Percentiles rank a stretch among this genome's conserved stretches.
Conservation (phyloP, 2,329 filamentous ascomycete genomes). For the Diplodia corticola region DNA sequence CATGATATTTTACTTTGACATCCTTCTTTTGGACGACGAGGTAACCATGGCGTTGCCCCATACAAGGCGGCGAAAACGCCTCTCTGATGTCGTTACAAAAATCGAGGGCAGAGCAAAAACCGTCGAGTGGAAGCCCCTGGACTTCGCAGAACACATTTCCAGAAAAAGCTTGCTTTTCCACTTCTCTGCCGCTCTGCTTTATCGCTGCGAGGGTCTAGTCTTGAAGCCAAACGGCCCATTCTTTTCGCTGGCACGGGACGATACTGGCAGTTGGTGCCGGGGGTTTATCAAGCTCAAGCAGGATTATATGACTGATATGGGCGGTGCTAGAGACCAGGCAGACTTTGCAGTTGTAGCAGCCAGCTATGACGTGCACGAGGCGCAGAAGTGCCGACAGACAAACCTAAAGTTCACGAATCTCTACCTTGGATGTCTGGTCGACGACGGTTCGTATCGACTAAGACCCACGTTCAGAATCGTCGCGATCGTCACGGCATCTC, state of each 20-base stretch:
- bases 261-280: conserved; percentile 22
- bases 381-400: conserved; percentile 55
- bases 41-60: conserved; percentile 55
- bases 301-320: conserved; percentile 75
- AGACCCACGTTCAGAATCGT: conserved; percentile 67
- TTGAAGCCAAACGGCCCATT: conserved; percentile 81
- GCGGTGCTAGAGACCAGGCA: conserved; percentile 64
- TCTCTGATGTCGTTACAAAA: conserved; percentile 57
- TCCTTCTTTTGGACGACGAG: conserved; percentile 59
- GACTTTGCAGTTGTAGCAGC: conserved; percentile 81
- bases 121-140: conserved; percentile 65
- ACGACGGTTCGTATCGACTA: conserved; percentile 56
- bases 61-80: conserved; percentile 59
- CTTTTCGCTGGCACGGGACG: conserved; percentile 49
- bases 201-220: conserved; percentile 74
- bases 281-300: conserved; percentile 82
- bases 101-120: conserved; percentile 66
- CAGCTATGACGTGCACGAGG: conserved; percentile 66
- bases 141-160: conserved; percentile 60
- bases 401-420: conserved; percentile 76
- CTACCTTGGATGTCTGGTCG: conserved; percentile 73
- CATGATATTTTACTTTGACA: conserved; percentile 63
- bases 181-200: conserved; percentile 67
- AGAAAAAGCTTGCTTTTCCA: conserved; percentile 55
- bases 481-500: conserved; percentile 51